Evolutionary conservation across 2,329 filamentous ascomycete species (phyloP), one percentile per base, ranked within the genome.

Genomic region (Aspergillus flavus): DNA sequence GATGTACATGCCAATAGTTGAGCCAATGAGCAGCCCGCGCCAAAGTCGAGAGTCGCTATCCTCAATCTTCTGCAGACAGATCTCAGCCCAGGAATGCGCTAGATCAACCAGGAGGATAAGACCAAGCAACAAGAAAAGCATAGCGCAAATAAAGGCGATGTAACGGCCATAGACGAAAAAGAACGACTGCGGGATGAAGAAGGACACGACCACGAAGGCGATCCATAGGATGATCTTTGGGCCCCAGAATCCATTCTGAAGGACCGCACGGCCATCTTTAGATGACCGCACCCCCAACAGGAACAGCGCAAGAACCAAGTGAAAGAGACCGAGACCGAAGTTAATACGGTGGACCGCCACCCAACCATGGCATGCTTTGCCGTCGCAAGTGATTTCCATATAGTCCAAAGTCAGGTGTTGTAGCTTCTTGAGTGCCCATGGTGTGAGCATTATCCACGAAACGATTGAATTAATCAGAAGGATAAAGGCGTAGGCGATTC

Each of bases 231-330:
- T 87, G 63, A 99, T 86, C 82, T 99, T 99, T 53, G 95, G 95
- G 1, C 94, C 95, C 95, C 95, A 99, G 80, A 93, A 99, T n/a
- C 94, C 95, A 80, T 99, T 99, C 76, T 99, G 95, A 59, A 99
- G 86, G 21, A 88, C 86, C 2, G 95, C 94, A 68, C 95, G 90
- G 52, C 91, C 91, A 76, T 96, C 91, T 78, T 92, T 95, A 28
- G 94, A 95, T 55, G 89, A 93, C 59, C 87, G 88, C 58, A 99
- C 93, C 58, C 95, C 95, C 61, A 98, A 84, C 52, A 99, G 86
- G 64, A 97, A 85, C 56, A 93, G 82, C 5, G 92, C 93, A 71
- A 98, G 87, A 67, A 97, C 85, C 54, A 96, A 84, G 79, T 99
- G 95, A 82, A 99, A 97, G 59, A 97, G 83, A 36, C 94, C 95